phyloP scores from a whole-genome alignment of 2,329 filamentous ascomycete species.

The Hirsutella thompsonii region DNA sequence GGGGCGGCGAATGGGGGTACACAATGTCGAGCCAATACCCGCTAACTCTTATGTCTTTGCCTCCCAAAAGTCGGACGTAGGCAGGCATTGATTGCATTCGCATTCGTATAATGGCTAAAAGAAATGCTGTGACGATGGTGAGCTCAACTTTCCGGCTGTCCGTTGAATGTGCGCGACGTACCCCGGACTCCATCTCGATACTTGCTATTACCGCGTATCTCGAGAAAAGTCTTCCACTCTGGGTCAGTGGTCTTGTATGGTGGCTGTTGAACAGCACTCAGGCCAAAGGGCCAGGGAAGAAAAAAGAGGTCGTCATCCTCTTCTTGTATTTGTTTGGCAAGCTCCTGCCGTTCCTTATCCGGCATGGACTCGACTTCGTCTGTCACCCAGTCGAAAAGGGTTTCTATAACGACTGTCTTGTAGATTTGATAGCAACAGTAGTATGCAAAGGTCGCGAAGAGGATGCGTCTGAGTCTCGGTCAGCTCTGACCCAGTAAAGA shows the following conservation, averaged over 20 bases:
- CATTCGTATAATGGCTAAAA: no score
- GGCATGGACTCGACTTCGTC: slow-evolving; percentile 27
- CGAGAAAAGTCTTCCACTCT: slow-evolving; percentile 49
- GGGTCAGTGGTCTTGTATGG: slow-evolving; percentile 45
- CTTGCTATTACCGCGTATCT: slow-evolving; percentile 39
- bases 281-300: slow-evolving; percentile 49
- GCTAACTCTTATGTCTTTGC: slow-evolving; percentile 32
- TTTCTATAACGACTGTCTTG: slow-evolving; percentile 30
- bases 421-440: slow-evolving; percentile 31
- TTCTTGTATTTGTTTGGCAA: slow-evolving; percentile 26
- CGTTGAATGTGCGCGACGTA: slow-evolving; percentile 16
- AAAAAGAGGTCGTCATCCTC: slow-evolving; percentile 36
- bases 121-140: no score
- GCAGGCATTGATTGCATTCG: no score
- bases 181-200: slow-evolving; percentile 34
- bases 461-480: slow-evolving; percentile 10
- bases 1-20: slow-evolving; percentile 45
- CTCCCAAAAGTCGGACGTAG: slow-evolving; percentile 30
- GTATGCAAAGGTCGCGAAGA: slow-evolving; percentile 18
- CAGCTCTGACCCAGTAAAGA: neutral
- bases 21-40: slow-evolving; percentile 48
- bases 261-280: slow-evolving; percentile 29
- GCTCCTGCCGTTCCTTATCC: slow-evolving; percentile 28
- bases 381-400: slow-evolving; percentile 28
- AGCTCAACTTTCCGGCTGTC: no score